Evolutionary conservation across 176 grass and related monocot genomes (phyloP).

Genomic region (Oryza coarctata): DNA sequence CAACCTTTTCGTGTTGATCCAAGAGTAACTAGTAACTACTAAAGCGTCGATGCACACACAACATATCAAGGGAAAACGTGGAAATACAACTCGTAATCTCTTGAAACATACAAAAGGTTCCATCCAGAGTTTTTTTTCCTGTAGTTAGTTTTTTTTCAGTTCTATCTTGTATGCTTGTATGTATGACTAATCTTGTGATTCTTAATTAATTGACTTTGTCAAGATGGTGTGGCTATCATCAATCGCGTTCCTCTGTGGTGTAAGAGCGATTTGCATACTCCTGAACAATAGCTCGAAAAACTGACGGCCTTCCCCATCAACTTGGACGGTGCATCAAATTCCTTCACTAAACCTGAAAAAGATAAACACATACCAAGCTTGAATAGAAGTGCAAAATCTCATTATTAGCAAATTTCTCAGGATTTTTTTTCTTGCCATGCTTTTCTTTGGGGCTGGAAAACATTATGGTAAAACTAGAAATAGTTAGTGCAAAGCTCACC

Average conservation of each 20-base stretch:
- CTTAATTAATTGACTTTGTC: neutral
- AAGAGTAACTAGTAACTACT: neutral
- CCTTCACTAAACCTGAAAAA: slow-evolving; percentile 64
- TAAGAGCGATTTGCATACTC: slow-evolving; percentile 74
- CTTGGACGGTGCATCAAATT: slow-evolving; percentile 75
- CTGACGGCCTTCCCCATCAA: slow-evolving; percentile 56
- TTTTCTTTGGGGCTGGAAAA: neutral
- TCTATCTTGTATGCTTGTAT: neutral
- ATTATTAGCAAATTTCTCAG: neutral
- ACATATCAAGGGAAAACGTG: neutral
- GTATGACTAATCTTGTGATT: neutral
- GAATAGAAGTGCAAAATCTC: neutral
- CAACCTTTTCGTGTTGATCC: neutral
- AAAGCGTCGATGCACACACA: neutral
- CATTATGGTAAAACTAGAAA: neutral
- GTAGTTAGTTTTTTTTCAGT: neutral
- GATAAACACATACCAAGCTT: neutral
- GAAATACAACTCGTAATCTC: neutral
- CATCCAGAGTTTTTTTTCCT: neutral
- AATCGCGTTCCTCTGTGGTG: slow-evolving; percentile 12
- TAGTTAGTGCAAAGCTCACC: slow-evolving; percentile 37
- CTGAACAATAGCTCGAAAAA: slow-evolving; percentile 77
- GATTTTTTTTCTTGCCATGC: neutral
- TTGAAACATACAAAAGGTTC: neutral
- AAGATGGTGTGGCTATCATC: slow-evolving; percentile 5